These are phyloP conservation scores for Acanthamoeba castellanii DNA, from an alignment of 208 protist species.

Conservation along the genomic window DNA sequence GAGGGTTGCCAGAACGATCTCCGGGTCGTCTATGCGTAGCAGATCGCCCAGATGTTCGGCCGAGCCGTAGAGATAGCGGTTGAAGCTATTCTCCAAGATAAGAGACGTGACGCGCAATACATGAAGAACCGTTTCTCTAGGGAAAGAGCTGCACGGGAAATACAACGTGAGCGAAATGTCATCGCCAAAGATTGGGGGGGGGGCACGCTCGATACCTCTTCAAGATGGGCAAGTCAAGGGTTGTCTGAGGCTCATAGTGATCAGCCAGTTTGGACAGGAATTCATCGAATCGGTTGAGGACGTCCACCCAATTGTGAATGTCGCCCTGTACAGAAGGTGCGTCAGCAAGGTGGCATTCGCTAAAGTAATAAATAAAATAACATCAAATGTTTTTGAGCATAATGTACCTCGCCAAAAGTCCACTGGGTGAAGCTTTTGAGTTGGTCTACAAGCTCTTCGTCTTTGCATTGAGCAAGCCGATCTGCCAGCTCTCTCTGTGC, in stretches of 20 bases:
- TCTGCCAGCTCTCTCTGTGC: conserved; percentile 65
- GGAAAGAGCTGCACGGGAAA: conserved; percentile 39
- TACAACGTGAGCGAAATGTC: background rate
- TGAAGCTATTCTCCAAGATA: conserved; percentile 70
- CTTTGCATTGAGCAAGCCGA: conserved; percentile 47
- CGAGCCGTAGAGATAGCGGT: conserved; percentile 64
- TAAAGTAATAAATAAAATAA: background rate
- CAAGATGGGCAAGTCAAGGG: conserved; percentile 35
- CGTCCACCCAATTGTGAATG: conserved; percentile 62
- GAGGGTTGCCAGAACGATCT: conserved; percentile 57
- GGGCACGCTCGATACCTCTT: conserved; percentile 32
- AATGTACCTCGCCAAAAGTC: conserved; percentile 47
- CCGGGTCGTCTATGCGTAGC: conserved; percentile 30
- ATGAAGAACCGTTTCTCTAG: conserved; percentile 37
- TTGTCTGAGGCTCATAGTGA: conserved; percentile 26
- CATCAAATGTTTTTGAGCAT: background rate
- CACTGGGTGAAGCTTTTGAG: conserved; percentile 35
- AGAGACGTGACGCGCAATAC: conserved; percentile 24
- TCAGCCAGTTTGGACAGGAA: conserved; percentile 37
- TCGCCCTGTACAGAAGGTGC: conserved; percentile 21
- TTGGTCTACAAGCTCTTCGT: conserved; percentile 50
- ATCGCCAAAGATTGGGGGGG: background rate
- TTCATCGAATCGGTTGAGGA: conserved; percentile 51
- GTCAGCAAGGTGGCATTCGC: background rate
- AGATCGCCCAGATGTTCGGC: conserved; percentile 60